Conservation (phyloP, 2,329 filamentous ascomycete species). For the Colletotrichum navitas region DNA sequence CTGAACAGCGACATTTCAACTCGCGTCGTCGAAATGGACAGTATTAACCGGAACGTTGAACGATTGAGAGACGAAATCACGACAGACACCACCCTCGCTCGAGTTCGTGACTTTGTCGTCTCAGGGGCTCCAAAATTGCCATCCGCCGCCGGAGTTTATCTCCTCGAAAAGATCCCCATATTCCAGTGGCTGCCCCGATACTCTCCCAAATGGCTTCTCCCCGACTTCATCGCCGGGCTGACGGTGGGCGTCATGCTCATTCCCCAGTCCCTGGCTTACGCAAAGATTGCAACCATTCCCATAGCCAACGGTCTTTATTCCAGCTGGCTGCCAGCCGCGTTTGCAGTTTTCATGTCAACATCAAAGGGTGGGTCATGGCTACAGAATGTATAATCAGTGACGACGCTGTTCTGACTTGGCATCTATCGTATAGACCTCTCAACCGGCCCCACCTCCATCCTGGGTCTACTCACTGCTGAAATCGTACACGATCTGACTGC, state of each 20-base stretch:
- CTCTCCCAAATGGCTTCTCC: slow-evolving; percentile 70
- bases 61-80: slow-evolving; percentile 42
- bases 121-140: slow-evolving; percentile 57
- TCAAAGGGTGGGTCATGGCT: slow-evolving; percentile 63
- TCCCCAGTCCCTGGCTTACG: slow-evolving; percentile 72
- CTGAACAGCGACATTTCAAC: not conserved
- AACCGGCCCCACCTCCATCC: slow-evolving; percentile 73
- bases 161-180: slow-evolving; percentile 72
- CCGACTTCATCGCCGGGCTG: slow-evolving; percentile 72
- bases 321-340: slow-evolving; percentile 68
- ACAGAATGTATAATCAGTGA: not conserved
- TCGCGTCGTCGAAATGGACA: slow-evolving; percentile 25
- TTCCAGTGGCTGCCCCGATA: slow-evolving; percentile 74
- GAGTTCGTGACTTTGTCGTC: slow-evolving; percentile 48
- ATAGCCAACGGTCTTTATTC: slow-evolving; percentile 72
- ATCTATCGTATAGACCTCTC: slow-evolving; percentile 63
- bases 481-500: slow-evolving; percentile 65
- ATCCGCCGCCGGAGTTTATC: slow-evolving; percentile 66
- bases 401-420: slow-evolving; percentile 14
- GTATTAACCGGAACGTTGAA: slow-evolving; percentile 16
- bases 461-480: slow-evolving; percentile 73
- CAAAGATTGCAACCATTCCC: slow-evolving; percentile 72
- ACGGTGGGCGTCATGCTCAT: slow-evolving; percentile 72
- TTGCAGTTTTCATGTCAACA: slow-evolving; percentile 72
- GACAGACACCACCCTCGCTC: slow-evolving; percentile 52